phyloP scores from a whole-genome alignment of 176 grass and related monocot genomes.

The Echinochloa phyllopogon region DNA sequence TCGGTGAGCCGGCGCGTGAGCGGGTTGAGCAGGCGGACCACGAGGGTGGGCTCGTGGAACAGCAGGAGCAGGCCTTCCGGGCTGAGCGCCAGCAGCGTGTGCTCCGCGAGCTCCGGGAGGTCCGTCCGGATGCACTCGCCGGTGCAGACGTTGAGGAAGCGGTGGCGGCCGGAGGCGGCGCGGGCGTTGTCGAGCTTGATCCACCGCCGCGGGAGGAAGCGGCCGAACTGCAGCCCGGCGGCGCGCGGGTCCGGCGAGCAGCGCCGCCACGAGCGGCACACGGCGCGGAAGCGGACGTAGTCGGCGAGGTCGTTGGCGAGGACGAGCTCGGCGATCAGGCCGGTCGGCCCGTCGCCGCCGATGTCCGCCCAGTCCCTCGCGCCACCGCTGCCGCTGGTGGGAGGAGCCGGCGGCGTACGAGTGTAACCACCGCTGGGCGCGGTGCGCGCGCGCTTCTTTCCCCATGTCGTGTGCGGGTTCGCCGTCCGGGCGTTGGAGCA shows the following conservation, averaged over 20 bases:
- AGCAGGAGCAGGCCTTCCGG: background rate
- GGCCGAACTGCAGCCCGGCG: background rate
- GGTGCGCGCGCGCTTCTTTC: background rate
- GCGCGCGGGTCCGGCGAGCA: background rate
- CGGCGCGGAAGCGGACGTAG: background rate
- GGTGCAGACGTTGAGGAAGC: constrained; percentile 13
- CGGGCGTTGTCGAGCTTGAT: constrained; percentile 10
- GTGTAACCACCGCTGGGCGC: background rate
- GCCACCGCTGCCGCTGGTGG: constrained; percentile 51
- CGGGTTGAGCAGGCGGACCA: background rate
- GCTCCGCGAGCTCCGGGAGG: constrained; percentile 7
- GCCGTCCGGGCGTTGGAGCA: too few relatives aligned
- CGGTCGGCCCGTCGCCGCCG: background rate
- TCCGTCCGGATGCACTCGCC: background rate
- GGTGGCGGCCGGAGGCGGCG: background rate
- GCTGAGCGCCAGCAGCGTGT: background rate
- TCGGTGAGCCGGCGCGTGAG: background rate
- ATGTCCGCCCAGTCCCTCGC: background rate
- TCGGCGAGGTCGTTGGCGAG: too few relatives aligned
- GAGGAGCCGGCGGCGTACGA: constrained; percentile 25
- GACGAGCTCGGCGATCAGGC: too few relatives aligned
- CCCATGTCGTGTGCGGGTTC: too few relatives aligned
- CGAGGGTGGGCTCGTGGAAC: background rate
- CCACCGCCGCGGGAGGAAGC: background rate
- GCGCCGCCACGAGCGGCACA: background rate